Evolutionary conservation across 108 stramenopile genomes (phyloP).

Genomic region (Cylindrotheca fusiformis): DNA sequence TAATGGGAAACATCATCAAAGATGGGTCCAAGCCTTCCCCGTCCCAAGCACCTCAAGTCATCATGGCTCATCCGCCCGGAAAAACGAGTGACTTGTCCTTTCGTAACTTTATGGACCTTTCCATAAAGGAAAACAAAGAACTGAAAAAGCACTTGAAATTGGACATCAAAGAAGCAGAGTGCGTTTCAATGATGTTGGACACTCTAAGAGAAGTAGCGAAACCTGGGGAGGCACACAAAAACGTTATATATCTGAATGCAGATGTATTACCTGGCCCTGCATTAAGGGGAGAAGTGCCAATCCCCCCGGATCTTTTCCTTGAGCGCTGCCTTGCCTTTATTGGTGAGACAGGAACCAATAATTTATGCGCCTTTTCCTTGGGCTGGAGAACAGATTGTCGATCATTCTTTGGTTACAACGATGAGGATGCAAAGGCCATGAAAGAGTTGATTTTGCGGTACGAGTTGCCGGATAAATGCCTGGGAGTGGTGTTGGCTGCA

Average conservation of each 20-base stretch:
- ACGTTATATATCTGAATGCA: slow-evolving; percentile 42
- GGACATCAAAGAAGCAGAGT: slow-evolving; percentile 53
- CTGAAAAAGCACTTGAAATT: slow-evolving; percentile 44
- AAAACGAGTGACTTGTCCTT: slow-evolving; percentile 30
- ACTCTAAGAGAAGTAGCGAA: slow-evolving; percentile 2
- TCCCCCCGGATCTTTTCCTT: slow-evolving; percentile 29
- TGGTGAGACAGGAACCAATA: neutral
- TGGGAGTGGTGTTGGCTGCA: slow-evolving; percentile 42
- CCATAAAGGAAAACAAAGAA: neutral
- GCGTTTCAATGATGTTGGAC: slow-evolving; percentile 32
- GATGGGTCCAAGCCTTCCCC: neutral
- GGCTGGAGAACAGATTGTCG: slow-evolving; percentile 35
- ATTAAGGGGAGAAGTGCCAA: neutral
- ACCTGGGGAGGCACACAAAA: slow-evolving; percentile 1
- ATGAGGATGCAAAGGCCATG: slow-evolving; percentile 29
- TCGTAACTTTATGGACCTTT: slow-evolving; percentile 11
- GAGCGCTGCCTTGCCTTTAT: slow-evolving; percentile 28
- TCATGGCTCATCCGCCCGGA: slow-evolving; percentile 45
- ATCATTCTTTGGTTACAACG: slow-evolving; percentile 14
- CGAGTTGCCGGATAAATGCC: slow-evolving; percentile 4
- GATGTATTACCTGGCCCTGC: slow-evolving; percentile 52
- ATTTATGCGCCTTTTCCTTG: slow-evolving; percentile 30
- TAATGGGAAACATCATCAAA: slow-evolving; percentile 22
- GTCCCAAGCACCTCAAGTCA: slow-evolving; percentile 1
- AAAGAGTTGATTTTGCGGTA: slow-evolving; percentile 14